Percentiles rank a stretch among this genome's conserved stretches.
Evolutionary conservation across 2,329 filamentous ascomycete species (phyloP).

Genomic region (Microsporum audouinii): DNA sequence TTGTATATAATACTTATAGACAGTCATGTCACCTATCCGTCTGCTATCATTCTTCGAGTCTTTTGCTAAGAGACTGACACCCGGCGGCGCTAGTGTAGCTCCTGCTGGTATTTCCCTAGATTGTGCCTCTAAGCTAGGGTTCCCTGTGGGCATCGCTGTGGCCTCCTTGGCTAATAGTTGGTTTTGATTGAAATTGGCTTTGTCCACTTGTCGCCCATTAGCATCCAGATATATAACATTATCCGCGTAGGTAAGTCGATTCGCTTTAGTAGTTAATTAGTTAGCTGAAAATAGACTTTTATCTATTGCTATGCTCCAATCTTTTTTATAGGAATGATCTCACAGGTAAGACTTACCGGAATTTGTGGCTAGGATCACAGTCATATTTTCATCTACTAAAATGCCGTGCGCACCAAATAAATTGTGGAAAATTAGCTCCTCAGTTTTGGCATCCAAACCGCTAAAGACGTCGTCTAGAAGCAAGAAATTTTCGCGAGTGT

Average conservation of each 20-base stretch:
- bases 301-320: too few species aligned
- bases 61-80: background rate
- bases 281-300: too few species aligned
- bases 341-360: background rate
- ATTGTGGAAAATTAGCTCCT: constrained; percentile 32
- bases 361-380: background rate
- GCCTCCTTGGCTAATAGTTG: background rate
- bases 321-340: too few species aligned
- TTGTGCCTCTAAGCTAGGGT: background rate
- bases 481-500: constrained; percentile 30
- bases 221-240: background rate
- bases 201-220: background rate
- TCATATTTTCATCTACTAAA: background rate
- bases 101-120: background rate
- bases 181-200: background rate
- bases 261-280: constrained; percentile 23
- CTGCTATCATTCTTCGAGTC: background rate
- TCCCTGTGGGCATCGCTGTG: background rate
- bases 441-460: constrained; percentile 37
- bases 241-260: constrained; percentile 29
- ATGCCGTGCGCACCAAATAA: constrained; percentile 32
- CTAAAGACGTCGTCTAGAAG: constrained; percentile 41
- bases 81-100: background rate
- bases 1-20: constrained; percentile 5
- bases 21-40: constrained; percentile 3